Conservation (phyloP, 2,329 filamentous ascomycete genomes). For the Xylaria sp. region DNA sequence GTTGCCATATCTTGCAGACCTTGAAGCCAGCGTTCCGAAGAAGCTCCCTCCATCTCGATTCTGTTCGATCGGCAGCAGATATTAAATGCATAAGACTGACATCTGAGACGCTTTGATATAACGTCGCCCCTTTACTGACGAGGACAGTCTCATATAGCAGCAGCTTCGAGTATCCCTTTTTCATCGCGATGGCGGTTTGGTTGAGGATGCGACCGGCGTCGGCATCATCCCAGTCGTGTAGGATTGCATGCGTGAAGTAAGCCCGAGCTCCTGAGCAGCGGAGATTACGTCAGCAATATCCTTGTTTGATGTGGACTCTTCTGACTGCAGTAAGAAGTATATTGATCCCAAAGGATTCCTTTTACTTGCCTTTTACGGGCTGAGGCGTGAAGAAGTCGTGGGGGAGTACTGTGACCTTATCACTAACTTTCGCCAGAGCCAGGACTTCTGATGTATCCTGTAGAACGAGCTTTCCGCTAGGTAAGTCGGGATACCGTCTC, state of each 20-base stretch:
- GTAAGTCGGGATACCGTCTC: slow-evolving; percentile 41
- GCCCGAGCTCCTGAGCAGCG: slow-evolving; percentile 43
- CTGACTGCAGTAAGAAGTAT: no score
- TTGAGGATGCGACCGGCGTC: slow-evolving; percentile 35
- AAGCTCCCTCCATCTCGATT: slow-evolving; percentile 29
- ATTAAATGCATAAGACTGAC: slow-evolving; percentile 26
- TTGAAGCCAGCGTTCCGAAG: slow-evolving; percentile 25
- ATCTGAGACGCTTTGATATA: slow-evolving; percentile 19
- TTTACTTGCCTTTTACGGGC: slow-evolving; percentile 29
- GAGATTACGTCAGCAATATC: background rate
- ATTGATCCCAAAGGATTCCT: no score
- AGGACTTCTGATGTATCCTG: slow-evolving; percentile 48
- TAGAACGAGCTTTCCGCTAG: slow-evolving; percentile 42
- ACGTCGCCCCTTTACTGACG: slow-evolving; percentile 7
- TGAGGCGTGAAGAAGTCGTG: slow-evolving; percentile 33
- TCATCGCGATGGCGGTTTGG: slow-evolving; percentile 36
- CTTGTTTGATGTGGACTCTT: background rate
- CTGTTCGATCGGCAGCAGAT: slow-evolving; percentile 28
- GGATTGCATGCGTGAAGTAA: slow-evolving; percentile 37
- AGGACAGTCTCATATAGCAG: slow-evolving; percentile 45
- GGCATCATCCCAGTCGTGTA: slow-evolving; percentile 43
- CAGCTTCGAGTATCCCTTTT: slow-evolving; percentile 45
- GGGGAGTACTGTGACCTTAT: slow-evolving; percentile 26
- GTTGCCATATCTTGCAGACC: slow-evolving; percentile 33
- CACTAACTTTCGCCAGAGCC: slow-evolving; percentile 33